Conservation (phyloP, 2,329 filamentous ascomycete genomes). For the Coleophoma cylindrospora region DNA sequence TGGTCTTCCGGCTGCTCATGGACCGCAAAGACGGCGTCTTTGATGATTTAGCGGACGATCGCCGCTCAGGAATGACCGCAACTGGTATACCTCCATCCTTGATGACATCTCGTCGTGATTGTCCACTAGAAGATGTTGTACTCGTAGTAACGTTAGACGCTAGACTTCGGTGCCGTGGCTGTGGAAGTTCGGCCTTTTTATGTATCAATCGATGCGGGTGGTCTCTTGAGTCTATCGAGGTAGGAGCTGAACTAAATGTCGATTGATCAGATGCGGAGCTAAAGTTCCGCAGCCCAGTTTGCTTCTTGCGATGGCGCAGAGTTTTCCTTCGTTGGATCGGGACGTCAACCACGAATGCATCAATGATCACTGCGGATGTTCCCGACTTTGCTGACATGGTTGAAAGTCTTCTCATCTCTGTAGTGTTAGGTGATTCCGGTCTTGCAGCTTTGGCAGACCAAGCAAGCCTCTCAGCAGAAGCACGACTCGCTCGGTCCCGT, state of each 20-base stretch:
- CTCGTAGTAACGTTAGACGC: conserved; percentile 42
- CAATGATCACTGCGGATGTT: conserved; percentile 49
- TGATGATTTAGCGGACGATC: conserved; percentile 41
- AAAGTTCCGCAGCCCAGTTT: conserved; percentile 43
- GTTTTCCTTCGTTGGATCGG: conserved; percentile 44
- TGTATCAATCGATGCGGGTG: conserved; percentile 18
- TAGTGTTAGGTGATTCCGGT: conserved; percentile 17
- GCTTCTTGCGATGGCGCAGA: conserved; percentile 57
- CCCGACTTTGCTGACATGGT: conserved; percentile 49
- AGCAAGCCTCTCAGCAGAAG: conserved; percentile 12
- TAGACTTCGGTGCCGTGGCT: conserved; percentile 31
- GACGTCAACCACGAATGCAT: conserved; percentile 50
- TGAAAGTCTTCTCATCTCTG: conserved; percentile 44
- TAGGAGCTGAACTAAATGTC: conserved; percentile 33
- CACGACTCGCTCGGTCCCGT: conserved; percentile 13
- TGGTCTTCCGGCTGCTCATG: conserved; percentile 53
- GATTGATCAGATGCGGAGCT: conserved; percentile 19
- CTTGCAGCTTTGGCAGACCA: conserved; percentile 11
- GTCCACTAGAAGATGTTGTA: conserved; percentile 44
- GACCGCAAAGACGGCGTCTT: conserved; percentile 52
- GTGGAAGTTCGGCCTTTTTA: conserved; percentile 15
- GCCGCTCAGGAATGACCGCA: conserved; percentile 54
- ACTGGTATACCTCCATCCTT: conserved; percentile 58
- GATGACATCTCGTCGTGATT: conserved; percentile 52
- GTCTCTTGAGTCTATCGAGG: conserved; percentile 29